Percentiles rank a stretch among this genome's conserved stretches.
These are phyloP conservation scores for Plasmodium yoelii DNA, from an alignment of 169 alveolate genomes.

Conservation along the genomic window DNA sequence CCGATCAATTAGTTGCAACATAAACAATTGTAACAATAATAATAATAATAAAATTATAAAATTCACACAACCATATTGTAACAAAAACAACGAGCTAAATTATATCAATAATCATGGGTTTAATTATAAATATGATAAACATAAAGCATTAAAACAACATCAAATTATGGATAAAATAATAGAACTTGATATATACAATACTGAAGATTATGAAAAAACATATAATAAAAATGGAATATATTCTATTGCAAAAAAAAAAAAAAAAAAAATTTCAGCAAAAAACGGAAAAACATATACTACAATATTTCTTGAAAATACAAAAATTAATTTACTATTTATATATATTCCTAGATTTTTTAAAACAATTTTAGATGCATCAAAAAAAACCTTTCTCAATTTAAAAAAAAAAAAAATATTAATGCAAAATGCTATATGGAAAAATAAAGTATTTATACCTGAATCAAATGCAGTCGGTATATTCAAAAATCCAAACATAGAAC, in stretches of 20 bases:
- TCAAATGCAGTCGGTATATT: slow-evolving; percentile 78
- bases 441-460: slow-evolving; percentile 78
- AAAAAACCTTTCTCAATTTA: slow-evolving; percentile 75
- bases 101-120: slow-evolving; percentile 3
- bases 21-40: not conserved
- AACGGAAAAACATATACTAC: slow-evolving; percentile 31
- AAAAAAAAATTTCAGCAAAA: slow-evolving; percentile 20
- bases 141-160: slow-evolving; percentile 9
- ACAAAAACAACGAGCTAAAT: slow-evolving; percentile 22
- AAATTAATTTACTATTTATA: slow-evolving; percentile 31
- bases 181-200: slow-evolving; percentile 53
- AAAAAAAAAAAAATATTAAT: slow-evolving; percentile 72
- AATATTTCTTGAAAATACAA: slow-evolving; percentile 33
- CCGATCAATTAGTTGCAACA: not conserved
- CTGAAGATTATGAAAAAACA: slow-evolving; percentile 1
- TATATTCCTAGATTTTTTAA: slow-evolving; percentile 28
- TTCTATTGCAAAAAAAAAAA: slow-evolving; percentile 15
- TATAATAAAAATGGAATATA: slow-evolving; percentile 31
- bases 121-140: slow-evolving; percentile 9
- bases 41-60: slow-evolving; percentile 14
- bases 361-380: slow-evolving; percentile 19
- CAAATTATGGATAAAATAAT: slow-evolving; percentile 64
- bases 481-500: slow-evolving; percentile 75
- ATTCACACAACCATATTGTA: not conserved
- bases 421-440: slow-evolving; percentile 82